Evolutionary conservation across 352 stramenopile genomes (phyloP), one percentile per base, ranked within the genome.

Genomic region (Thalassiosira ordinaria): DNA sequence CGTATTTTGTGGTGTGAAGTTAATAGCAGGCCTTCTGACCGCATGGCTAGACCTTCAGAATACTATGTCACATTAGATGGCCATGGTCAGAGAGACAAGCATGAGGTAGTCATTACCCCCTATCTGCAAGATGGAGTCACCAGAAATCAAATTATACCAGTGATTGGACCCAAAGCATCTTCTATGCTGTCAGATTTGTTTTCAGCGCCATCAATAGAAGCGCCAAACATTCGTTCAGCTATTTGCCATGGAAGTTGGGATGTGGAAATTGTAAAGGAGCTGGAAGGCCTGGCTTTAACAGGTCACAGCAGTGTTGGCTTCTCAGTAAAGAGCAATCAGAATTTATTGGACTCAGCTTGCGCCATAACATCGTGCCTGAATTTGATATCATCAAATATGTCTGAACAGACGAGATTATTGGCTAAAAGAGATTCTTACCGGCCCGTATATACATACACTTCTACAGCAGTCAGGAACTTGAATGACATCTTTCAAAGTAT

Each of bases 1-100:
- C 67, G 86, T 31, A 16, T 88, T 1, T 2, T 74, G 14, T 90
- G 86, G 86, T 91, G 86, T 73, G n/a, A 33, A 33, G 66, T 41
- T 1, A 88, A 91, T 57, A 60, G 85, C 55, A 55, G 51, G 60
- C 37, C 51, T 6, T 31, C 75, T 20, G 74, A 91, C 46, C 27
- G 24, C 1, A 80, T 82, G 5, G 86, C 86, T 26, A 37, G 52
- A 60, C 69, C 81, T 26, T 56, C 49, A 46, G 18, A 41, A 20
- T 91, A 87, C 56, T 91, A 85, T 64, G 86, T 89, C 4, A 91
- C 86, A 2, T 47, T 91, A 13, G 86, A 91, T 74, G 86, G 86
- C 8, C 79, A 89, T 63, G 83, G 86, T 18, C 86, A 91, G 66
- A 64, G 73, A 37, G 51, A 88, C 44, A 72, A 74, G 39, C 86